phyloP scores from a whole-genome alignment of 2,329 filamentous ascomycete species.

The Aspergillus ibericus region DNA sequence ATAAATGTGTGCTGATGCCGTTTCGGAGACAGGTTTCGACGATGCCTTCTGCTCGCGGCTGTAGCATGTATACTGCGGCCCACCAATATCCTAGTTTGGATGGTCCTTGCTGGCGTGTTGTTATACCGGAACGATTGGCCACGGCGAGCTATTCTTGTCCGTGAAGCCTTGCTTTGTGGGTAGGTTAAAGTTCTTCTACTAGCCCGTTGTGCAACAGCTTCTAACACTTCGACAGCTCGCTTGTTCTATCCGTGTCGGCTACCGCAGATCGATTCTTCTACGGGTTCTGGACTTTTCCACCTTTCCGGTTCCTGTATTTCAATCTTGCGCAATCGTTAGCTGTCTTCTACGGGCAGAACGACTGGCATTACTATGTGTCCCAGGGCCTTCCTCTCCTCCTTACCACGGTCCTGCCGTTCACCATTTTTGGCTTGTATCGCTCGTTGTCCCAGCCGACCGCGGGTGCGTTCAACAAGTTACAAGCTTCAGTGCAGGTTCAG shows the following conservation, averaged over 20 bases:
- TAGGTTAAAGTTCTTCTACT: slow-evolving; percentile 22
- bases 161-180: slow-evolving; percentile 65
- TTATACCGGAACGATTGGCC: slow-evolving; percentile 47
- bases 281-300: slow-evolving; percentile 81
- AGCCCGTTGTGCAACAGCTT: slow-evolving; percentile 13
- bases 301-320: slow-evolving; percentile 83
- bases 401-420: slow-evolving; percentile 79
- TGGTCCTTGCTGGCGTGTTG: slow-evolving; percentile 60
- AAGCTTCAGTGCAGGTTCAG: slow-evolving; percentile 49
- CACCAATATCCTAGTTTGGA: slow-evolving; percentile 87
- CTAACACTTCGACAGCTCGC: slow-evolving; percentile 26
- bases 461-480: slow-evolving; percentile 31
- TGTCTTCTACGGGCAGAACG: slow-evolving; percentile 87
- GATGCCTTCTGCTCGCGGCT: slow-evolving; percentile 73
- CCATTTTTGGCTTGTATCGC: slow-evolving; percentile 63
- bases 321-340: slow-evolving; percentile 86
- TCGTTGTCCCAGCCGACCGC: slow-evolving; percentile 41
- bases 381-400: slow-evolving; percentile 87
- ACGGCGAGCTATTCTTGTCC: slow-evolving; percentile 54
- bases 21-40: slow-evolving; percentile 49
- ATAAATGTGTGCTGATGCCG: neutral
- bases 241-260: slow-evolving; percentile 63
- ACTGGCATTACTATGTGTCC: slow-evolving; percentile 88
- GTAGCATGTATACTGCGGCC: slow-evolving; percentile 82
- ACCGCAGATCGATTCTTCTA: slow-evolving; percentile 78